phyloP scores from a whole-genome alignment of 2,329 filamentous ascomycete genomes.

The Sporothrix curviconia region DNA sequence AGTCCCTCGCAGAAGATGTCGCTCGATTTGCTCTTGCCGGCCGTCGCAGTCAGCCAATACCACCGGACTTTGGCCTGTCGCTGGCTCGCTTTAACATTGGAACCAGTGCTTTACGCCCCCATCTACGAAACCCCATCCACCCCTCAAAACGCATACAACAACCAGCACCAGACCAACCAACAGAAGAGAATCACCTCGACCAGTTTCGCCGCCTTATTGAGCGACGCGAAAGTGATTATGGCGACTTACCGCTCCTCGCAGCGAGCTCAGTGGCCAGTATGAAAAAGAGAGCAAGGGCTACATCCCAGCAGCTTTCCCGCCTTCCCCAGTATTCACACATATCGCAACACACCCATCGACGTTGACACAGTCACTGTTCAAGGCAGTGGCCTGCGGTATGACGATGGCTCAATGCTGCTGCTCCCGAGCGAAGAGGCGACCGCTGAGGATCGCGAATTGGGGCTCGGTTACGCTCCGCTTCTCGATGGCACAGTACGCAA shows the following conservation, averaged over 20 bases:
- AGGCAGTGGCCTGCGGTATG: slow-evolving; percentile 22
- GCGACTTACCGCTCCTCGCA: slow-evolving; percentile 39
- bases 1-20: slow-evolving; percentile 42
- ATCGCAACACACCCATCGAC: slow-evolving; percentile 50
- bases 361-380: slow-evolving; percentile 28
- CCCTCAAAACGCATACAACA: slow-evolving; percentile 23
- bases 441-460: slow-evolving; percentile 19
- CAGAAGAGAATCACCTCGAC: background rate
- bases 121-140: slow-evolving; percentile 48
- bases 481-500: background rate
- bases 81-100: slow-evolving; percentile 47
- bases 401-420: slow-evolving; percentile 24
- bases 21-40: slow-evolving; percentile 41
- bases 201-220: background rate
- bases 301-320: slow-evolving; percentile 54
- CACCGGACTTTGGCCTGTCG: slow-evolving; percentile 50
- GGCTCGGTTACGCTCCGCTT: background rate
- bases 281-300: slow-evolving; percentile 51
- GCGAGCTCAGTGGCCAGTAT: slow-evolving; percentile 50
- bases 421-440: slow-evolving; percentile 24
- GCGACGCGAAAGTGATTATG: background rate
- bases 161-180: background rate
- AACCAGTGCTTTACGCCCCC: slow-evolving; percentile 46
- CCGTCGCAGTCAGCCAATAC: slow-evolving; percentile 47
- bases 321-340: slow-evolving; percentile 60